Percentiles rank a stretch among this genome's conserved stretches.
Conservation (phyloP, 495 filamentous ascomycete genomes). For the Podospora pseudopauciseta region DNA sequence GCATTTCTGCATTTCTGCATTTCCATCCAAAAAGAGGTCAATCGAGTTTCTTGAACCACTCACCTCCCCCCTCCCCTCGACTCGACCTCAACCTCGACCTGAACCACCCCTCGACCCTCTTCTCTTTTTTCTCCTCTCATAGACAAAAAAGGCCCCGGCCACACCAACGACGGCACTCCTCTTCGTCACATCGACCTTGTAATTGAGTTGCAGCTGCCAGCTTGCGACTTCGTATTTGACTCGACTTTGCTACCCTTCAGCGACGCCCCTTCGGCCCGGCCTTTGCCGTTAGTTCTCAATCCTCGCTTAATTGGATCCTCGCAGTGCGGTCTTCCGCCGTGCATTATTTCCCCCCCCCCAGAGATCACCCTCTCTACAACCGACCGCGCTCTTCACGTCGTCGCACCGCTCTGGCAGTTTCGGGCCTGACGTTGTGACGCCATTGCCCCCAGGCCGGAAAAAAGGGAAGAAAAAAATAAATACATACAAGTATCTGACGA, state of each 20-base stretch:
- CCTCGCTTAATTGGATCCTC: slow-evolving; percentile 2
- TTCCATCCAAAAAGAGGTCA: background rate
- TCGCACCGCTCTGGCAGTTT: slow-evolving; percentile 9
- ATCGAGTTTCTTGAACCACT: slow-evolving; percentile 4
- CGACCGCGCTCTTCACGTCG: slow-evolving; percentile 1
- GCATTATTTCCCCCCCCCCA: slow-evolving; percentile 7
- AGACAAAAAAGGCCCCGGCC: slow-evolving; percentile 10
- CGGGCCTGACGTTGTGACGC: slow-evolving; percentile 16
- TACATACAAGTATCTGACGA: slow-evolving; percentile 34
- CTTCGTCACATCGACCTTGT: slow-evolving; percentile 20
- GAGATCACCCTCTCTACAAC: slow-evolving; percentile 21
- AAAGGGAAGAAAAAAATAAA: slow-evolving; percentile 11
- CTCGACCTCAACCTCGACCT: background rate
- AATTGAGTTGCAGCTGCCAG: slow-evolving; percentile 19
- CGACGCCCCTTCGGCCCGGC: background rate
- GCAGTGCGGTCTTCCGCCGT: slow-evolving; percentile 6
- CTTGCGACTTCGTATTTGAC: slow-evolving; percentile 2
- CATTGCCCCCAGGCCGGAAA: slow-evolving; percentile 15
- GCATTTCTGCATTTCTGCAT: background rate
- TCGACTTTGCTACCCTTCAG: slow-evolving; percentile 2
- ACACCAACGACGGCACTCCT: background rate
- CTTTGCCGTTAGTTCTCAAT: slow-evolving; percentile 5
- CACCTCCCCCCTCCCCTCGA: no score
- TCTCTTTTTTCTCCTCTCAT: slow-evolving; percentile 11
- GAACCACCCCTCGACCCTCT: background rate